Base-by-base conservation (phyloP, 2,329 filamentous ascomycete genomes). In the Arthrobotrys pseudoclavata region DNA sequence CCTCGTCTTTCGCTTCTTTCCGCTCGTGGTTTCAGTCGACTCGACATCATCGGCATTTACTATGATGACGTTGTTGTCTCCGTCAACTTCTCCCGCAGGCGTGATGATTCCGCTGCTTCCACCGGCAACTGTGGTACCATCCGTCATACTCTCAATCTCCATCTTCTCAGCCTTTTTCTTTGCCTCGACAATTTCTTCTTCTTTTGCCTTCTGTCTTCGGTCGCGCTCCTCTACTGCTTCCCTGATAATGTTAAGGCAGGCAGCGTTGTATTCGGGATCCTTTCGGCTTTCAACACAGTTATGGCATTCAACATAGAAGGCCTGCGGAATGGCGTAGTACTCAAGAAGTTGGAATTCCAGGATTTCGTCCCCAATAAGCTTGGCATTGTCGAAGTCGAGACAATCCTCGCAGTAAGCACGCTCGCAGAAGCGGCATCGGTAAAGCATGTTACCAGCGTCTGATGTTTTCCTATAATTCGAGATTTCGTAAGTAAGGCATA, bases 371-470 rank as follows among this genome's bases (percentile, higher is more conserved):
- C 86, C 88, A 12, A 89, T 81, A 0, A 89, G 84, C 3, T 84
- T 83, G 0, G 85, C 84, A 1, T 83, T 83, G 3, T 86, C 84
- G 83, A 86, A 89, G 57, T 89, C 85, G 0, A 90, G 81, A 80
- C 88, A 90, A 52, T 89, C 86, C 69, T 90, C 88, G 80, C 88
- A 90, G 79, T 85, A 89, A 0, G 86, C 87, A 1, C 83, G 82
- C 29, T 86, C 85, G 78, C 88, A 90, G 57, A 79, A 88, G 7
- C 87, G 84, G 80, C 88, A 90, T 22, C 86, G 84, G 81, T 86
- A 85, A 0, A 86, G 70, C 79, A 86, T 83, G 4, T 84, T 83
- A 1, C 84, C 84, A 0, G 83, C 84, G 60, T 84, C 82, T 0
- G 82, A 82, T 0, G 69, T 75, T 79, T 79, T 74, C 29, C 69